A percentile compares a stretch with the other conserved stretches of the same genome.
Evolutionary conservation across 2,329 filamentous ascomycete species (phyloP).

Genomic region (Xylariaceae sp.): DNA sequence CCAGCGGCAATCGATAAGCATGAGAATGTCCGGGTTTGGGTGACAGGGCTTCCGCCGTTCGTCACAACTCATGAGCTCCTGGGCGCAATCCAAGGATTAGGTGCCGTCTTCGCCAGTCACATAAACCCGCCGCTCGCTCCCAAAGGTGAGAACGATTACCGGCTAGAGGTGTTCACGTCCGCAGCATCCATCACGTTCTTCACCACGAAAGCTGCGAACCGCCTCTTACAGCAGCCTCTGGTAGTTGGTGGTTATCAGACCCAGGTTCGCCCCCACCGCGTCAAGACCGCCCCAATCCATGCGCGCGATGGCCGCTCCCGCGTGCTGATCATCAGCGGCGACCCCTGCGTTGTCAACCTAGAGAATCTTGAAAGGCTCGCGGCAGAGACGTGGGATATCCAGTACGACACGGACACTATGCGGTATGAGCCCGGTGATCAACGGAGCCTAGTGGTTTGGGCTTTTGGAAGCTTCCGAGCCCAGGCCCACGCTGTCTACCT

Average conservation of each 20-base stretch:
- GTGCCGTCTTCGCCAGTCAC: constrained; percentile 10
- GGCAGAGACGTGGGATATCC: background rate
- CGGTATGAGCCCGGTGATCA: background rate
- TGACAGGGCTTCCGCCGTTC: constrained; percentile 13
- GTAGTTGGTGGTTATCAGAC: background rate
- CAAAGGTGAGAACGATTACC: background rate
- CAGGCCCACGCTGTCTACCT: constrained; percentile 9
- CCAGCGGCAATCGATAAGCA: background rate
- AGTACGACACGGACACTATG: constrained; percentile 8
- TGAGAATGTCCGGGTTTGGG: constrained; percentile 18
- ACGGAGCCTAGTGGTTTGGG: constrained; percentile 13
- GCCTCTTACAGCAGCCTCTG: constrained; percentile 6
- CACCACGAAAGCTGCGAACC: constrained; percentile 14
- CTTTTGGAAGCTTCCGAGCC: constrained; percentile 15
- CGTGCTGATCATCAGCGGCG: constrained; percentile 15
- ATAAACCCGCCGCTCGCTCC: background rate
- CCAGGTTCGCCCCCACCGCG: constrained; percentile 1
- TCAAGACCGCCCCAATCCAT: constrained; percentile 3
- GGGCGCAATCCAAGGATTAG: background rate
- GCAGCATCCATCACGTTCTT: constrained; percentile 23
- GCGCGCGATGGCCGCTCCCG: constrained; percentile 11
- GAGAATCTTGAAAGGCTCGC: background rate
- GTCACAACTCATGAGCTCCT: constrained; percentile 11
- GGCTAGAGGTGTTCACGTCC: no score
- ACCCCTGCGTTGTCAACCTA: constrained; percentile 2